These are phyloP conservation scores for Colletotrichum orchidophilum DNA, from an alignment of 2,329 filamentous ascomycete species.

Conservation along the genomic window DNA sequence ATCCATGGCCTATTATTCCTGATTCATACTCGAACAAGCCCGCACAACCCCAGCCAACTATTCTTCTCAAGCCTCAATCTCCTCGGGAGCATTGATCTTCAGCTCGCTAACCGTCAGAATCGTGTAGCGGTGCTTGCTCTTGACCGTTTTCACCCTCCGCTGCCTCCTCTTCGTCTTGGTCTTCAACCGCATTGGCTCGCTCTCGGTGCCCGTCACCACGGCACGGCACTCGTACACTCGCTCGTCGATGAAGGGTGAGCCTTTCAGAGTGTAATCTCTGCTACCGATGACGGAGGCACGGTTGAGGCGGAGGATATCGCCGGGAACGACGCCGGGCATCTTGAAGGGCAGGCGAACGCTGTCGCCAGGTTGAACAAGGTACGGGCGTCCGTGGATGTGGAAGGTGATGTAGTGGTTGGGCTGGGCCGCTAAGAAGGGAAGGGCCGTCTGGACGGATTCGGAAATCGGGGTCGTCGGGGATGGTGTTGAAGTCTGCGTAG, in stretches of 20 bases:
- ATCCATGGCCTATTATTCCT: slow-evolving; percentile 13
- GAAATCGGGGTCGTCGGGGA: slow-evolving; percentile 53
- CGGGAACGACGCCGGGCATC: slow-evolving; percentile 79
- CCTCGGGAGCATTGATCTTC: slow-evolving; percentile 63
- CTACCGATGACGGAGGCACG: slow-evolving; percentile 84
- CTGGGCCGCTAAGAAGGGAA: slow-evolving; percentile 78
- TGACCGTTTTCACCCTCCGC: slow-evolving; percentile 76
- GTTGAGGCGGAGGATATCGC: slow-evolving; percentile 88
- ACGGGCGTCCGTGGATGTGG: slow-evolving; percentile 82
- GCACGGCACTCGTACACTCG: slow-evolving; percentile 86
- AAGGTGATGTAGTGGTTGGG: slow-evolving; percentile 80
- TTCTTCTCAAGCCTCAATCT: slow-evolving; percentile 44
- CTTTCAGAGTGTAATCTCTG: slow-evolving; percentile 89
- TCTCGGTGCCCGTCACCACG: slow-evolving; percentile 84
- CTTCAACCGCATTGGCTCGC: slow-evolving; percentile 79
- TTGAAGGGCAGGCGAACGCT: slow-evolving; percentile 80
- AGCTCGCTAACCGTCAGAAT: slow-evolving; percentile 86
- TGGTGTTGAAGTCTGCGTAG: background rate
- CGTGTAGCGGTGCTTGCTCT: slow-evolving; percentile 92
- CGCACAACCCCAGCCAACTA: background rate
- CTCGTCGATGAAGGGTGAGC: slow-evolving; percentile 83
- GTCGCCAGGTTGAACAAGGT: slow-evolving; percentile 82
- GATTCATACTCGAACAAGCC: slow-evolving; percentile 22
- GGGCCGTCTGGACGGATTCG: slow-evolving; percentile 66
- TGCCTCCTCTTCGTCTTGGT: slow-evolving; percentile 85